Evolutionary conservation across 2,329 filamentous ascomycete genomes (phyloP).

Genomic region (Lachnum nothofagi): DNA sequence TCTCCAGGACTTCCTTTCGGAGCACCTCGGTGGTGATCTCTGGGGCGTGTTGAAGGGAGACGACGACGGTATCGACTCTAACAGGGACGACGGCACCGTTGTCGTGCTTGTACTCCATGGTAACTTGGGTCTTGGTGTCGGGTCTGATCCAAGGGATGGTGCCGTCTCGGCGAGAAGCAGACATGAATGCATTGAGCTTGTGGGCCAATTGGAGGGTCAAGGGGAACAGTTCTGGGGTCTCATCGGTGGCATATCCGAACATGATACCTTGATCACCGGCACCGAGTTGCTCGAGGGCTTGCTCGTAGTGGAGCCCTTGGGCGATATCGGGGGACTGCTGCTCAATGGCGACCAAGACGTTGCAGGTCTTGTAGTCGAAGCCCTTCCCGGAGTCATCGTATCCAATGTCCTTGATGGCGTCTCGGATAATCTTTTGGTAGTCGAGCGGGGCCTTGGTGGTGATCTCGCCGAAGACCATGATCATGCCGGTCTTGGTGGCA

Average conservation of each 20-base stretch:
- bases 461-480: conserved; percentile 99
- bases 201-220: conserved; percentile 91
- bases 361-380: conserved; percentile 99
- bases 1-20: conserved; percentile 90
- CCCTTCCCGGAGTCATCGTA: conserved; percentile 97
- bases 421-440: conserved; percentile 96
- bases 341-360: conserved; percentile 97
- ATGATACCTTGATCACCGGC: conserved; percentile 99
- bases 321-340: conserved; percentile 98
- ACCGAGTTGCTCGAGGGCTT: conserved; percentile 94
- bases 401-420: conserved; percentile 95
- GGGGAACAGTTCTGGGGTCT: conserved; percentile 95
- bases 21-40: conserved; percentile 86
- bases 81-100: conserved; percentile 85
- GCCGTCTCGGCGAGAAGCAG: conserved; percentile 79
- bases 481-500: conserved; percentile 98
- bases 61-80: conserved; percentile 92
- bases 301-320: conserved; percentile 96
- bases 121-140: conserved; percentile 99
- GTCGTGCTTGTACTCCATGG: conserved; percentile 97
- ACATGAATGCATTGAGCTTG: conserved; percentile 96
- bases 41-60: conserved; percentile 89
- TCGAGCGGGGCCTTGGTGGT: conserved; percentile 92
- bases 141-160: conserved; percentile 89
- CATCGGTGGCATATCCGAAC: conserved; percentile 99